phyloP scores from a whole-genome alignment of 2,329 filamentous ascomycete genomes.

The Coleophoma eucalyptorum region DNA sequence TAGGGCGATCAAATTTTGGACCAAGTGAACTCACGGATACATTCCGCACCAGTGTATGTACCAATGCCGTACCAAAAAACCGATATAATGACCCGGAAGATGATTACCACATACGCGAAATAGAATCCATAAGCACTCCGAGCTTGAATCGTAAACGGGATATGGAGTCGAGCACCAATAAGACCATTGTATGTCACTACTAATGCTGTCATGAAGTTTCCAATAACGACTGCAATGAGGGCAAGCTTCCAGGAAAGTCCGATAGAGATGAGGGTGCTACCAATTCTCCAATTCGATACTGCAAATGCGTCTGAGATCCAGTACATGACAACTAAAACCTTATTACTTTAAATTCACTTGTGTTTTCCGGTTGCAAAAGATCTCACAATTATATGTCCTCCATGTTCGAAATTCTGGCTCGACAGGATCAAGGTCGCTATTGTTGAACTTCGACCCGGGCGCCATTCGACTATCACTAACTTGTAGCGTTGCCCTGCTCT shows the following conservation, averaged over 20 bases:
- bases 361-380: not conserved
- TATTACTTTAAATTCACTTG: not conserved
- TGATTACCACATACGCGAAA: conserved; percentile 16
- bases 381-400: not conserved
- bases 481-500: not conserved
- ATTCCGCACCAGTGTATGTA: conserved; percentile 25
- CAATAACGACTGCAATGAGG: conserved; percentile 13
- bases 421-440: not conserved
- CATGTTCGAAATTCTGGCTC: conserved; percentile 1
- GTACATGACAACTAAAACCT: conserved; percentile 9
- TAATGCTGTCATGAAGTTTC: conserved; percentile 13
- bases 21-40: conserved; percentile 12
- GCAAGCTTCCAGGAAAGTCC: conserved; percentile 15
- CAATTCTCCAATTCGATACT: conserved; percentile 15
- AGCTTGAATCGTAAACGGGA: conserved; percentile 23
- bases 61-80: conserved; percentile 31
- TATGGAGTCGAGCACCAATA: conserved; percentile 22
- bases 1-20: not conserved
- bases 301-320: conserved; percentile 18
- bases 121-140: conserved; percentile 24
- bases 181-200: conserved; percentile 16
- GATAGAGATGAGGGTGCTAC: conserved; percentile 12
- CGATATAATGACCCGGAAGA: conserved; percentile 28
- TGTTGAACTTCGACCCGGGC: not conserved
- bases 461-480: not conserved